A percentile compares a stretch with the other conserved stretches of the same genome.
Conservation (phyloP, 148 eudicot genomes). For the Arbutus unedo region DNA sequence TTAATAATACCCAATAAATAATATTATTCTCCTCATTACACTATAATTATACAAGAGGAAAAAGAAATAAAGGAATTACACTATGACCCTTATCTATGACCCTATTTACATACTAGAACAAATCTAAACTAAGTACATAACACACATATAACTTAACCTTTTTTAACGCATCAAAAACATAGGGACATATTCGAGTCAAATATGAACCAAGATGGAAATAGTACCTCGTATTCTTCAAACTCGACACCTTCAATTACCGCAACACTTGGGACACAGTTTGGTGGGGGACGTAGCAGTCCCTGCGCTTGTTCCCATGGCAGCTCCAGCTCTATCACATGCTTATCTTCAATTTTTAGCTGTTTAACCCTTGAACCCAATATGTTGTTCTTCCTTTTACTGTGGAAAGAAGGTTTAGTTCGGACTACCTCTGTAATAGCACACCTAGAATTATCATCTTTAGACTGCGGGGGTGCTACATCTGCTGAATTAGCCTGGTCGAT, state of each 20-base stretch:
- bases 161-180: background rate
- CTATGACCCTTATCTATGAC: too few species aligned
- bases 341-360: constrained; percentile 20
- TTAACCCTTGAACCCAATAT: constrained; percentile 26
- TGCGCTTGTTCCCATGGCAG: constrained; percentile 43
- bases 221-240: constrained; percentile 50
- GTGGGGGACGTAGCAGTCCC: constrained; percentile 37
- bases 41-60: too few species aligned
- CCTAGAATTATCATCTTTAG: constrained; percentile 29
- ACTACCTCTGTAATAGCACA: constrained; percentile 22
- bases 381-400: constrained; percentile 35
- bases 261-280: constrained; percentile 23
- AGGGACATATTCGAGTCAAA: background rate
- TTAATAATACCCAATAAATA: too few species aligned
- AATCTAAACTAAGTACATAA: too few species aligned
- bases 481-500: constrained; percentile 16
- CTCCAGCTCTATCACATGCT: constrained; percentile 26
- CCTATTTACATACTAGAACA: too few species aligned
- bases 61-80: too few species aligned
- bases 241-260: constrained; percentile 34
- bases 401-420: constrained; percentile 27
- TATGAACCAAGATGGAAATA: background rate
- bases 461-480: constrained; percentile 24
- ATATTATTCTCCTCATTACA: too few species aligned
- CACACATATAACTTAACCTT: too few species aligned